Evolutionary conservation across 192 early-diverging fungal genomes (phyloP).

Genomic region (Backusella luteola): DNA sequence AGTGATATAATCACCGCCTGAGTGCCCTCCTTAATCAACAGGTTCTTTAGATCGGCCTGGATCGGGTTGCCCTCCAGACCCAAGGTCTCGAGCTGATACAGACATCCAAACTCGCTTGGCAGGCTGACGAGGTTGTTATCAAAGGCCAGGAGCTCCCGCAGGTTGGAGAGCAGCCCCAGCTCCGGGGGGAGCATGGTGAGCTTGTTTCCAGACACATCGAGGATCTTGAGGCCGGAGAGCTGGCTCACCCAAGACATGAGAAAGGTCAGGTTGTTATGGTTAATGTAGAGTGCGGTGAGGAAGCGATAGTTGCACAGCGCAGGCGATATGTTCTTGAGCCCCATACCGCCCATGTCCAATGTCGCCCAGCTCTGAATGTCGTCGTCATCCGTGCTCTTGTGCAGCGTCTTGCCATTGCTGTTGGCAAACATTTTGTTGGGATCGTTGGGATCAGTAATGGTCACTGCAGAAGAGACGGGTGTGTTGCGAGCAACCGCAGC

Average conservation of each 20-base stretch:
- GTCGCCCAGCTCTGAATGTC: conserved; percentile 72
- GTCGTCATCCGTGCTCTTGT: background rate
- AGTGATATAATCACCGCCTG: conserved; percentile 79
- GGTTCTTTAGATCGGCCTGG: conserved; percentile 70
- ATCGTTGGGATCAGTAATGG: conserved; percentile 59
- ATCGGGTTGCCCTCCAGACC: conserved; percentile 97
- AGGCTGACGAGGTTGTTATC: conserved; percentile 87
- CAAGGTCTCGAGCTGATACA: conserved; percentile 87
- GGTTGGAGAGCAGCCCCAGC: conserved; percentile 76
- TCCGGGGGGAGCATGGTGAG: conserved; percentile 82
- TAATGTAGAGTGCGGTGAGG: conserved; percentile 90
- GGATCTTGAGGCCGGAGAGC: conserved; percentile 62
- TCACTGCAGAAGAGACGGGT: conserved; percentile 45
- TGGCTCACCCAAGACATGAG: conserved; percentile 70
- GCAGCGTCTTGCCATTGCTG: background rate
- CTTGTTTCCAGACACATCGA: conserved; percentile 92
- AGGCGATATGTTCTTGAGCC: conserved; percentile 73
- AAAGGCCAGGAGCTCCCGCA: conserved; percentile 85
- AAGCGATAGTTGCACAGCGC: conserved; percentile 82
- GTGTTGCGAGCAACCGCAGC: conserved; percentile 74
- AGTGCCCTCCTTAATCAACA: conserved; percentile 89
- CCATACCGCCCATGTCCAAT: conserved; percentile 96
- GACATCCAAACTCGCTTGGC: conserved; percentile 84
- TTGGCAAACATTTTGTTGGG: conserved; percentile 40
- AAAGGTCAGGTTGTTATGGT: conserved; percentile 89